Percentiles rank a stretch among this genome's conserved stretches.
These are phyloP conservation scores for Hypomyces perniciosus DNA, from an alignment of 2,329 filamentous ascomycete species.

Conservation along the genomic window DNA sequence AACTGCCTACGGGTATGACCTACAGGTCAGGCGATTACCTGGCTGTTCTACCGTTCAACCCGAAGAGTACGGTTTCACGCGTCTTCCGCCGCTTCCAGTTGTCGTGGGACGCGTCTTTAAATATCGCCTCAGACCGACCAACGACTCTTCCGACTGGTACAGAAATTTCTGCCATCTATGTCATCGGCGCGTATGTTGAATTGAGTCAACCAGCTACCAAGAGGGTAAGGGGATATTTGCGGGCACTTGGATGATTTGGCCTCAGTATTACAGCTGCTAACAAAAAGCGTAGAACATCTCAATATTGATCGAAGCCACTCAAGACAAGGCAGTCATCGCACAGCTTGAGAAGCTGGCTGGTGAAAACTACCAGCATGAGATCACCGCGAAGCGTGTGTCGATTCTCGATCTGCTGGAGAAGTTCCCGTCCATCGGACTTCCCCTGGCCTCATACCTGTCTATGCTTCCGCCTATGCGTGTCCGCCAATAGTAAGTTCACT, in stretches of 20 bases:
- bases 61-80: conserved; percentile 52
- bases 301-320: conserved; percentile 42
- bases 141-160: conserved; percentile 49
- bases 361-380: conserved; percentile 41
- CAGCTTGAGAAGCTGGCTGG: conserved; percentile 43
- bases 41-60: conserved; percentile 66
- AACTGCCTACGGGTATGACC: conserved; percentile 57
- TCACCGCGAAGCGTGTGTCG: conserved; percentile 53
- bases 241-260: background rate
- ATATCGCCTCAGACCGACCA: conserved; percentile 47
- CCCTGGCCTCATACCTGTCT: conserved; percentile 60
- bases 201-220: conserved; percentile 66
- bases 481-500: conserved; percentile 54
- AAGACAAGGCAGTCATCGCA: conserved; percentile 37
- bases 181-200: conserved; percentile 68
- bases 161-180: conserved; percentile 54
- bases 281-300: conserved; percentile 26
- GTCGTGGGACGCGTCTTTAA: conserved; percentile 62
- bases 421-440: conserved; percentile 52
- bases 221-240: conserved; percentile 37
- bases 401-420: conserved; percentile 65
- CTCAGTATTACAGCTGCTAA: conserved; percentile 10
- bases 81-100: conserved; percentile 61
- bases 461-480: conserved; percentile 73
- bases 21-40: conserved; percentile 75